Evolutionary conservation across 345 rosid genomes (phyloP).

Genomic region (Barbarea vulgaris): DNA sequence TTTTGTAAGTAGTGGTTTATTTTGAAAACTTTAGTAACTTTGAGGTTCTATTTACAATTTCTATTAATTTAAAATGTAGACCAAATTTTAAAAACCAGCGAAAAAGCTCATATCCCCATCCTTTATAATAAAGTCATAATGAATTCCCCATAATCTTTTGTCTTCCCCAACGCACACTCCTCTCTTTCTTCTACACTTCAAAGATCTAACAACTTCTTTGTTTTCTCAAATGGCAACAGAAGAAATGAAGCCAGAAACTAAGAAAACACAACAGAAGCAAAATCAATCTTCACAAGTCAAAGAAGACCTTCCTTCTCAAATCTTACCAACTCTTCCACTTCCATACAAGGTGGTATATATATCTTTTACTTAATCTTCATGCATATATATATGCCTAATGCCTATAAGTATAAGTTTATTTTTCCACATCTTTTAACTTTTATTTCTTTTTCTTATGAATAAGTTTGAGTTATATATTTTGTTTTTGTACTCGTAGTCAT

Average conservation of each 20-base stretch:
- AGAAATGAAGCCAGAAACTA: constrained; percentile 45
- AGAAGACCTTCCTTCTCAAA: constrained; percentile 30
- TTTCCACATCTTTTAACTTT: neutral
- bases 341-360: constrained; percentile 55
- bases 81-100: neutral
- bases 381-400: no score
- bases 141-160: constrained; percentile 32
- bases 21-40: neutral
- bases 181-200: constrained; percentile 24
- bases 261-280: constrained; percentile 35
- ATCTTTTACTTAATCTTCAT: constrained; percentile 6
- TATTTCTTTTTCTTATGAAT: neutral
- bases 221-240: constrained; percentile 49
- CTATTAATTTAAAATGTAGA: neutral
- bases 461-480: neutral
- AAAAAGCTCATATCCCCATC: constrained; percentile 24
- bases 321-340: constrained; percentile 34
- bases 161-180: constrained; percentile 23
- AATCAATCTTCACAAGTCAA: constrained; percentile 19
- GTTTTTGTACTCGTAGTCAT: constrained; percentile 46
- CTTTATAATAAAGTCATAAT: constrained; percentile 34
- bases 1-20: neutral
- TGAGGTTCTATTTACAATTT: neutral
- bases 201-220: constrained; percentile 11
- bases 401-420: neutral